phyloP scores from a whole-genome alignment of 2,329 filamentous ascomycete genomes.

The Alternaria panax region DNA sequence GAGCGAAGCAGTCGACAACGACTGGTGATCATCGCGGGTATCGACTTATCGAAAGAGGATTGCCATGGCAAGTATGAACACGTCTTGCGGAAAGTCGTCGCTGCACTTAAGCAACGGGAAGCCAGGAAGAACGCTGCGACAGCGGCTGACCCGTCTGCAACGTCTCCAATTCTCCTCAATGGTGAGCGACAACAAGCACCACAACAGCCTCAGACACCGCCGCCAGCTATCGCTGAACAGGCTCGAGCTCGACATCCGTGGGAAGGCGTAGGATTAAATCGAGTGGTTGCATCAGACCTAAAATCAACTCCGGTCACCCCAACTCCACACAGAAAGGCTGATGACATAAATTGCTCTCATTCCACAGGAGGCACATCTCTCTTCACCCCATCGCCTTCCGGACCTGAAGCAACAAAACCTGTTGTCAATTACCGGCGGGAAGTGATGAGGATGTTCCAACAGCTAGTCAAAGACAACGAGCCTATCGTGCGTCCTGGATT shows the following conservation, averaged over 20 bases:
- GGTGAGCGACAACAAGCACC: background rate
- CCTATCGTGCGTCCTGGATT: background rate
- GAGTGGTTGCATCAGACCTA: too few species aligned
- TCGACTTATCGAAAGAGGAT: background rate
- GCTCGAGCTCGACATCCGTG: too few species aligned
- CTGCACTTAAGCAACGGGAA: background rate
- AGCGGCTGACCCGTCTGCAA: too few species aligned
- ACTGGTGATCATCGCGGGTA: background rate
- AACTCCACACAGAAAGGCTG: too few species aligned
- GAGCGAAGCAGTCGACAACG: background rate
- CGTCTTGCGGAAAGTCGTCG: background rate
- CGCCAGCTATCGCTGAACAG: too few species aligned
- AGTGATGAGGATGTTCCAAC: background rate
- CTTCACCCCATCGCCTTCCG: too few species aligned
- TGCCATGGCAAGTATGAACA: background rate
- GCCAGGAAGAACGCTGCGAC: background rate
- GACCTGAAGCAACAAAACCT: background rate
- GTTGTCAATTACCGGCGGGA: background rate
- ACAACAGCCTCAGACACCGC: background rate
- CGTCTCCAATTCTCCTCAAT: too few species aligned
- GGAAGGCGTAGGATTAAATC: too few species aligned
- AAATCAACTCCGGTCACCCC: too few species aligned
- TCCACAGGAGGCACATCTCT: too few species aligned
- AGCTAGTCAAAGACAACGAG: background rate
- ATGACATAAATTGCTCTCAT: too few species aligned